Evolutionary conservation across 1,139 yeast species (phyloP), one percentile per base, ranked within the genome.

Genomic region (Wickerhamomyces sp.): DNA sequence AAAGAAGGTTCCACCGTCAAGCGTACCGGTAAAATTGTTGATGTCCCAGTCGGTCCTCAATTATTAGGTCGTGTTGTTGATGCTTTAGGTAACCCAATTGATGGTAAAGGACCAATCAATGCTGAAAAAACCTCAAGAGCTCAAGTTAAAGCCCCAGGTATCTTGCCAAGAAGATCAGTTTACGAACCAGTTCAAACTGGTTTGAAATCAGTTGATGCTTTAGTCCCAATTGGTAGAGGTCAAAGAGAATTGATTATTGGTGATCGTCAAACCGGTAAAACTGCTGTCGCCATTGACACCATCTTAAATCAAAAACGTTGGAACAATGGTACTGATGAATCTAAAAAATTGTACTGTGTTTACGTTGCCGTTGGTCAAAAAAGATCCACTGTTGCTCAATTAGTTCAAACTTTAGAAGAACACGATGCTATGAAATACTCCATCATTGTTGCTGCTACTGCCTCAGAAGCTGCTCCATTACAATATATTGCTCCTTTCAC

Each of bases 401-500:
- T 93, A 69, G 96, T 94, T 62, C 96, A 93, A 83, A 91, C 97
- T 67, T 85, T 94, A 71, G 99, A 93, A 81, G 93, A 91, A 75
- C 78, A 89, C 72, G 99, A 91, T 71, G 98, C 99, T 64, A 78
- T 94, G 76, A 90, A 93, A 79, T 93, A 93, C 84, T 76, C 98
- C 65, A 87, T 93, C 76, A 81, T 93, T 73, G 98, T 93, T 71
- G 97, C 99, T 58, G 99, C 99, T 66, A 94, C 99, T 67, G 99
- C 99, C 63, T 94, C 99, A 57, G 99, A 93, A 81, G 99, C 99
- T 64, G 99, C 99, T 74, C 99, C 99, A 73, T 83, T 94, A 75
- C 99, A 93, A 82, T 93, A 90, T 81, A 79, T 93, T 72, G 99
- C 99, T 79, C 99, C 99, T 72, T 93, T 94, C 96, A 90, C 99